phyloP scores from a whole-genome alignment of 1,284 basidiomycete species.

The Tilletia setariae region DNA sequence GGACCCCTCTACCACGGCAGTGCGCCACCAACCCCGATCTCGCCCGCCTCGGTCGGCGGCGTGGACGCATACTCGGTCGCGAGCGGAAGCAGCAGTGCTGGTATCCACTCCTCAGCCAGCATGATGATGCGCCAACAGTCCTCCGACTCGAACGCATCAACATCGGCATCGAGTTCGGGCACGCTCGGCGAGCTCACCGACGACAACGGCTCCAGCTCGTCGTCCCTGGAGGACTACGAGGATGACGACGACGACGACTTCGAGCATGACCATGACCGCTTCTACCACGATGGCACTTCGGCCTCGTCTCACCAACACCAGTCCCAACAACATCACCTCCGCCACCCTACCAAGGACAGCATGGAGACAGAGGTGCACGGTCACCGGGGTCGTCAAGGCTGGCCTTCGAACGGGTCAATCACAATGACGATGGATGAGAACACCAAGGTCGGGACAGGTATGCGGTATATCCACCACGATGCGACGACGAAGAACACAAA shows the following conservation, averaged over 20 bases:
- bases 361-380: constrained; percentile 6
- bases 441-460: constrained; percentile 28
- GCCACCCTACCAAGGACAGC: constrained; percentile 21
- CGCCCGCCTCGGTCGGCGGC: constrained; percentile 22
- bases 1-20: constrained; percentile 19
- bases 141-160: constrained; percentile 27
- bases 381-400: not conserved
- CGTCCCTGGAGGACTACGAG: constrained; percentile 47
- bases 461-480: not conserved
- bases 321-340: constrained; percentile 10
- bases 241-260: constrained; percentile 40
- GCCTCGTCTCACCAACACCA: constrained; percentile 22
- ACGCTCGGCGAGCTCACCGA: constrained; percentile 51
- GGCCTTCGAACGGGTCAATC: not conserved
- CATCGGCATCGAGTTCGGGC: constrained; percentile 34
- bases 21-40: constrained; percentile 20
- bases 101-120: constrained; percentile 16
- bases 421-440: constrained; percentile 22
- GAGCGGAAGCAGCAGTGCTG: not conserved
- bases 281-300: constrained; percentile 32
- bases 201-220: constrained; percentile 50
- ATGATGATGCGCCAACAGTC: constrained; percentile 41
- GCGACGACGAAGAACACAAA: no score
- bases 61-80: constrained; percentile 20
- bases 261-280: constrained; percentile 39